These are phyloP conservation scores for Aspergillus sclerotiicarbonarius DNA, from an alignment of 495 filamentous ascomycete species.

Conservation along the genomic window DNA sequence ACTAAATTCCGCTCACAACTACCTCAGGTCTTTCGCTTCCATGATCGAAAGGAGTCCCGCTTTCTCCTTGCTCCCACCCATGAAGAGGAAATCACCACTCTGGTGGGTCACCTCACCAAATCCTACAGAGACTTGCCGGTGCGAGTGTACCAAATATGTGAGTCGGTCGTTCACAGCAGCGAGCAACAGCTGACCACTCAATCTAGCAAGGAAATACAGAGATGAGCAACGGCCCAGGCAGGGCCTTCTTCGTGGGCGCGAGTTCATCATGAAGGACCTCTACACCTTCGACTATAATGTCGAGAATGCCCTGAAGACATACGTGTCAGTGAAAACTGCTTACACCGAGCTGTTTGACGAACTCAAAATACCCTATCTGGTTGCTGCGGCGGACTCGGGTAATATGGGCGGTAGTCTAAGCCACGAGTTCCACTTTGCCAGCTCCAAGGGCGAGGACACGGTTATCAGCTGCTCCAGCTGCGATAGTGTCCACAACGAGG, in stretches of 20 bases:
- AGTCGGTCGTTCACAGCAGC: conserved; percentile 18
- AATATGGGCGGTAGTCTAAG: conserved; percentile 90
- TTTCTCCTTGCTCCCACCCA: conserved; percentile 90
- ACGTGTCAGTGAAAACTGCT: conserved; percentile 63
- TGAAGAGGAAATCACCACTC: conserved; percentile 89
- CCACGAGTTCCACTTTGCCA: conserved; percentile 89
- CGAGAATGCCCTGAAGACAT: conserved; percentile 70
- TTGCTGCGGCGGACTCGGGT: conserved; percentile 89
- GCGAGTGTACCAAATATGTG: conserved; percentile 87
- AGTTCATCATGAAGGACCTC: conserved; percentile 98
- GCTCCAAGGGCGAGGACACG: conserved; percentile 79
- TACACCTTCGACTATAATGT: conserved; percentile 85
- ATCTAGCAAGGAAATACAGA: conserved; percentile 83
- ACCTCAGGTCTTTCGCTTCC: conserved; percentile 74
- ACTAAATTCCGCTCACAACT: conserved; percentile 15
- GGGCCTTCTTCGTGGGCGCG: conserved; percentile 83
- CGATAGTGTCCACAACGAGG: conserved; percentile 79
- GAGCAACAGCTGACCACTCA: conserved; percentile 9
- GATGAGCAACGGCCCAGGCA: conserved; percentile 88
- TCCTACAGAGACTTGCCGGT: conserved; percentile 87
- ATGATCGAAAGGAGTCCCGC: conserved; percentile 71
- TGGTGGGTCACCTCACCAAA: conserved; percentile 70
- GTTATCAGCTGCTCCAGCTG: conserved; percentile 74
- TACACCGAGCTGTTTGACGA: conserved; percentile 79
- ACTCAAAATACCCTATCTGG: conserved; percentile 77